These are phyloP conservation scores for Ophiostoma sp. DNA, from an alignment of 2,329 filamentous ascomycete genomes.

Conservation along the genomic window DNA sequence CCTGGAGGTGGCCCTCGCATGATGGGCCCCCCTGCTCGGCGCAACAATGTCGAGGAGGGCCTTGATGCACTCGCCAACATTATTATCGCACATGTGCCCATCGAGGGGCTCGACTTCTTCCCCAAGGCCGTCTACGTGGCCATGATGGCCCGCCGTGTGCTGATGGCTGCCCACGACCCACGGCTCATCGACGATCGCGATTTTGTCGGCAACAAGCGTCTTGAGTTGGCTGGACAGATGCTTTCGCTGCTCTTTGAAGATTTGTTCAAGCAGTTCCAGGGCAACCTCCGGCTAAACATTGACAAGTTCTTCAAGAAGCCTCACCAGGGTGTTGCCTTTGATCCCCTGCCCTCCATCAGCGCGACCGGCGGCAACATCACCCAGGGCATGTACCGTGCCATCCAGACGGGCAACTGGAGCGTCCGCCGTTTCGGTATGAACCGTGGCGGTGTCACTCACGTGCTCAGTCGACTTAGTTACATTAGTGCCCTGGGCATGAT, in stretches of 20 bases:
- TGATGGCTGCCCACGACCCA: slow-evolving; percentile 88
- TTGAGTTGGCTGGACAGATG: slow-evolving; percentile 92
- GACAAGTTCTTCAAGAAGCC: slow-evolving; percentile 95
- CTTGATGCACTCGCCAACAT: slow-evolving; percentile 88
- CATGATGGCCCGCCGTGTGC: slow-evolving; percentile 91
- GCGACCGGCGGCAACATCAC: slow-evolving; percentile 85
- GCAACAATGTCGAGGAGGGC: slow-evolving; percentile 84
- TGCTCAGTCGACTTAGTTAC: slow-evolving; percentile 90
- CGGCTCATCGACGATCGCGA: slow-evolving; percentile 92
- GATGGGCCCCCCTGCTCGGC: slow-evolving; percentile 52
- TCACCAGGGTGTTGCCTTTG: slow-evolving; percentile 80
- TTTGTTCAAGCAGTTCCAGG: slow-evolving; percentile 91
- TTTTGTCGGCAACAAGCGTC: slow-evolving; percentile 94
- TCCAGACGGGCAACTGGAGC: slow-evolving; percentile 96
- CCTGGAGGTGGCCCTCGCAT: slow-evolving; percentile 41
- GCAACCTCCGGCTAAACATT: slow-evolving; percentile 83
- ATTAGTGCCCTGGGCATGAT: slow-evolving; percentile 98
- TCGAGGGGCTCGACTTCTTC: slow-evolving; percentile 86
- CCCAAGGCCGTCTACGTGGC: slow-evolving; percentile 96
- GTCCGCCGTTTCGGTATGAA: slow-evolving; percentile 99
- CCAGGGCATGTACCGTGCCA: slow-evolving; percentile 87
- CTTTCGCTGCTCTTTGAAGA: slow-evolving; percentile 93
- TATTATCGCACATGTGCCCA: slow-evolving; percentile 89
- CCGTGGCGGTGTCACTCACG: slow-evolving; percentile 90
- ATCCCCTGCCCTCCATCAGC: slow-evolving; percentile 77